These are phyloP conservation scores for Didymella glomerata DNA, from an alignment of 2,329 filamentous ascomycete genomes.

Conservation along the genomic window DNA sequence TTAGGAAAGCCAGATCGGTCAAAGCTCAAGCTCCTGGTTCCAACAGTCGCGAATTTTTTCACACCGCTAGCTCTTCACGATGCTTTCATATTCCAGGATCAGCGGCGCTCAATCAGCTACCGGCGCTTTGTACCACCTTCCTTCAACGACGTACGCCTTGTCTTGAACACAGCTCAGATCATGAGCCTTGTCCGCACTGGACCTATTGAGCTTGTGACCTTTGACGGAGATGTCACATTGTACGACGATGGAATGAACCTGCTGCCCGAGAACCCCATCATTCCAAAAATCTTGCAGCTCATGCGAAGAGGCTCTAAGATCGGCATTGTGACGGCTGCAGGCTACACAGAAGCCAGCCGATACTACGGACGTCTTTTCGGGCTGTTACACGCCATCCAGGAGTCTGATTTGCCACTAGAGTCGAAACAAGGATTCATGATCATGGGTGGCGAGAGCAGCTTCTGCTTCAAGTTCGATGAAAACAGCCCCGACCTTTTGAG, in stretches of 20 bases:
- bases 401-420: conserved; percentile 67
- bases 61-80: conserved; percentile 85
- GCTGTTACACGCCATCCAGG: conserved; percentile 79
- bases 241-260: conserved; percentile 85
- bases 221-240: conserved; percentile 96
- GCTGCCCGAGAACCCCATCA: conserved; percentile 77
- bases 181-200: conserved; percentile 84
- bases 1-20: conserved; percentile 74
- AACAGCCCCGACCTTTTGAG: conserved; percentile 71
- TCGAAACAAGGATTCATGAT: conserved; percentile 85
- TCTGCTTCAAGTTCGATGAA: conserved; percentile 82
- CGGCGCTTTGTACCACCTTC: conserved; percentile 93
- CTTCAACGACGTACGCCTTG: conserved; percentile 94
- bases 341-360: conserved; percentile 85
- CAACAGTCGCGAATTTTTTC: conserved; percentile 92
- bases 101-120: conserved; percentile 84
- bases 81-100: conserved; percentile 90
- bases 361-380: conserved; percentile 91
- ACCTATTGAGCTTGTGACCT: conserved; percentile 84
- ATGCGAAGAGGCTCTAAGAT: conserved; percentile 81
- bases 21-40: conserved; percentile 91
- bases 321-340: conserved; percentile 95
- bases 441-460: conserved; percentile 96
- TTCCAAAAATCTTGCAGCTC: conserved; percentile 72
- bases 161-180: conserved; percentile 93